Base-by-base conservation (phyloP, 2,329 filamentous ascomycete species). In the Paecilomyces sp. region DNA sequence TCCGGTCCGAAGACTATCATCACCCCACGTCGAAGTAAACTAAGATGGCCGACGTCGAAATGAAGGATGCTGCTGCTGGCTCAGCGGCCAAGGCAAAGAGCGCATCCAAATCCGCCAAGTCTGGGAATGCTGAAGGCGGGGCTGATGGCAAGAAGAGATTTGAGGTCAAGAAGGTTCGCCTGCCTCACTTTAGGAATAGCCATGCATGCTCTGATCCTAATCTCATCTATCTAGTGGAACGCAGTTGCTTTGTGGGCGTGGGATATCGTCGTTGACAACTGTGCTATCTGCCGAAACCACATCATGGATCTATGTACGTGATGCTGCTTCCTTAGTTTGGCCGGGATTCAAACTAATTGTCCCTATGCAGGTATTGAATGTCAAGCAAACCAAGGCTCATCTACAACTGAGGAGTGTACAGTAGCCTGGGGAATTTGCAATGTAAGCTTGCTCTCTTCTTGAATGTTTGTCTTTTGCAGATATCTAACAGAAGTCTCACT, bases 371-470 rank as follows among this genome's bases (percentile, higher is more conserved):
- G 90, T 76, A 99, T 99, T 69, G 94, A 99, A 74, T 99, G 94
- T 74, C 94, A 99, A 80, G 94, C 94, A 60, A 99, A 99, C 76
- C 94, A 99, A 78, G 92, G 93, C 41, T 97, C 92, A 15, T 92
- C 93, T 52, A 97, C 94, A 0, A 97, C 90, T 65, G 94, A 99
- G 72, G 94, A 99, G 77, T 99, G 94, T 76, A 99, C 94, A 36
- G 94, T 99, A 25, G 94, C 94, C 28, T 99, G 94, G 94, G 94
- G 94, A 58, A 97, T 97, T 64, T 99, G 94, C 83, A 99, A 99
- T 73, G 94, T 97, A 79, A 78, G 90, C 82, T 54, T 28, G 25
- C 1, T 7, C 12, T 57, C 24, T 53, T 18, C 55, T 60, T 28
- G 25, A 22, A 56, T 36, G 24, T 15, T 51, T n/a, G 52, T 61